Evolutionary conservation across 2,329 filamentous ascomycete species (phyloP).

Genomic region (Chaetomiaceae sp.): DNA sequence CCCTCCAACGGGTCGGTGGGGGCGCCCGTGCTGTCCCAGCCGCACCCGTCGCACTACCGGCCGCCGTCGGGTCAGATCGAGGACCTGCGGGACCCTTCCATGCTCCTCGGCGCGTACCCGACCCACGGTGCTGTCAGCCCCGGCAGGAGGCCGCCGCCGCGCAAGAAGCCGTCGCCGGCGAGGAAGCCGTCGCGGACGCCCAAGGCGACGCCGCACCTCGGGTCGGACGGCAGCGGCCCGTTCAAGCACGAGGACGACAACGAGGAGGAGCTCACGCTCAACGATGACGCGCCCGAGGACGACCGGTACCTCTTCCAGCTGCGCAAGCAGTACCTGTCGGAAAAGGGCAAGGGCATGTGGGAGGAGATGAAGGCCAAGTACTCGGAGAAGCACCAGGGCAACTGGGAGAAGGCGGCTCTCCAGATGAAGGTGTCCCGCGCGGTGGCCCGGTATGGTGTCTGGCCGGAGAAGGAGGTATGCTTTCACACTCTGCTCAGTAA

Average conservation of each 20-base stretch:
- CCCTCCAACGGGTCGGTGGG: conserved; percentile 17
- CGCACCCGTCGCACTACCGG: conserved; percentile 21
- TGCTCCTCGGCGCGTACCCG: conserved; percentile 17
- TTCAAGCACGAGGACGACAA: conserved; percentile 14
- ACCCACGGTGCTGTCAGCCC: conserved; percentile 16
- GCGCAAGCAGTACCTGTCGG: conserved; percentile 38
- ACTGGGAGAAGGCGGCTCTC: conserved; percentile 41
- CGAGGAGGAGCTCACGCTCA: conserved; percentile 32
- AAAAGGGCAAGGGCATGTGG: conserved; percentile 55
- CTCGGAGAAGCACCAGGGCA: conserved; percentile 29
- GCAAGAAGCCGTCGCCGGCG: conserved; percentile 17
- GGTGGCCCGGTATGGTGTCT: conserved; percentile 42
- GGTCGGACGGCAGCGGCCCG: conserved; percentile 8
- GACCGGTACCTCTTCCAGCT: conserved; percentile 45
- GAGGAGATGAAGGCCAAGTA: conserved; percentile 44
- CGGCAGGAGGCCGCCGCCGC: conserved; percentile 14
- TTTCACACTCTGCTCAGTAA: background rate
- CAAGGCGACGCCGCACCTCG: conserved; percentile 15
- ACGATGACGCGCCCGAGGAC: conserved; percentile 40
- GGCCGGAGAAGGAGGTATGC: conserved; percentile 47
- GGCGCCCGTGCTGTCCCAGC: conserved; percentile 20
- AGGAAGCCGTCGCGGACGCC: conserved; percentile 17
- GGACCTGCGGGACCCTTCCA: conserved; percentile 20
- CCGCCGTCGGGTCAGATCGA: conserved; percentile 19
- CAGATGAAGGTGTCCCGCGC: conserved; percentile 52